Percentiles rank a stretch among this genome's conserved stretches.
Evolutionary conservation across 2,329 filamentous ascomycete genomes (phyloP).

Genomic region (Gnomoniopsis sp.): DNA sequence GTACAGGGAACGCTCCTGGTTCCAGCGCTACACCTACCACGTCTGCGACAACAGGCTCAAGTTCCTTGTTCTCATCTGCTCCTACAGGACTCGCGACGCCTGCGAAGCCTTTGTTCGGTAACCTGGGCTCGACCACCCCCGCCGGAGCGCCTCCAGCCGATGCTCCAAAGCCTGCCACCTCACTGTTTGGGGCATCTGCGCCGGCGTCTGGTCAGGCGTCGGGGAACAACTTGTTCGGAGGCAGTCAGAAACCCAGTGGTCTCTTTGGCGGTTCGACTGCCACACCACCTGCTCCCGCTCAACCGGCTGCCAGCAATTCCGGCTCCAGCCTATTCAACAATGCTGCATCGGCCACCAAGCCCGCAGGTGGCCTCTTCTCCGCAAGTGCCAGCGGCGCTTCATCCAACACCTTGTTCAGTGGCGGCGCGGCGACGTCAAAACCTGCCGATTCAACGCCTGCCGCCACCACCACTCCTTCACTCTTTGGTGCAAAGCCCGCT

Average conservation of each 20-base stretch:
- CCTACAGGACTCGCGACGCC: constrained; percentile 34
- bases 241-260: constrained; percentile 4
- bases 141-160: constrained; percentile 50
- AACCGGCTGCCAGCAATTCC: constrained; percentile 14
- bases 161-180: constrained; percentile 19
- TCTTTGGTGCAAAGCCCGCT: constrained; percentile 41
- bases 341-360: constrained; percentile 6
- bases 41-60: constrained; percentile 14
- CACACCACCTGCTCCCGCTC: constrained; percentile 11
- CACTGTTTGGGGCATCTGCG: constrained; percentile 16
- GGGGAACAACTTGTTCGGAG: constrained; percentile 12
- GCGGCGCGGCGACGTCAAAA: constrained; percentile 21
- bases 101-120: constrained; percentile 43
- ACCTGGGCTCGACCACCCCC: constrained; percentile 51
- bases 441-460: constrained; percentile 26
- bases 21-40: constrained; percentile 17
- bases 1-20: constrained; percentile 6
- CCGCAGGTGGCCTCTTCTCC: constrained; percentile 16
- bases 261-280: constrained; percentile 2
- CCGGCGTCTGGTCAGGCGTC: constrained; percentile 8
- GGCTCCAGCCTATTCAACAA: constrained; percentile 6
- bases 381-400: constrained; percentile 1
- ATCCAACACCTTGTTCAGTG: constrained; percentile 14
- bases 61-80: constrained; percentile 22
- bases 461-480: constrained; percentile 8